Conservation (phyloP, 495 filamentous ascomycete species). For the Penicillium egyptiacum region DNA sequence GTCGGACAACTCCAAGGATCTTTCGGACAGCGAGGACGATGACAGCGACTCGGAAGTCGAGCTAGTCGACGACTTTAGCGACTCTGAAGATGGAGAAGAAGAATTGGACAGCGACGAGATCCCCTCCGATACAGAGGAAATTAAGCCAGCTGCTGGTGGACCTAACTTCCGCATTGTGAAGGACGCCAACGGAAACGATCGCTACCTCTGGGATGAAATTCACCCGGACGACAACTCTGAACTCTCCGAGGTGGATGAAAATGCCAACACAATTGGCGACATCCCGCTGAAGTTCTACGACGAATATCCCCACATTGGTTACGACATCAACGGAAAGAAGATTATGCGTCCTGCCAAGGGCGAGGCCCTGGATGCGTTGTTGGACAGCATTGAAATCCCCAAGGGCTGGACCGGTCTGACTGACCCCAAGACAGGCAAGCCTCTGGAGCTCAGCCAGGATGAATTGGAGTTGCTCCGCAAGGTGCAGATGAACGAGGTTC, state of each 20-base stretch:
- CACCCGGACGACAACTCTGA: constrained; percentile 96
- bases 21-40: constrained; percentile 44
- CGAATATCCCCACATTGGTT: constrained; percentile 95
- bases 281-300: constrained; percentile 96
- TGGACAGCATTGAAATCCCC: constrained; percentile 96
- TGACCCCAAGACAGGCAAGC: constrained; percentile 89
- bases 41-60: constrained; percentile 48
- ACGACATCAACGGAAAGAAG: constrained; percentile 97
- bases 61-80: constrained; percentile 47
- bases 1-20: constrained; percentile 57
- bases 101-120: constrained; percentile 54
- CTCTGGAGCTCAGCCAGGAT: constrained; percentile 79
- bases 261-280: constrained; percentile 88
- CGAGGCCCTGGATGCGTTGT: constrained; percentile 86
- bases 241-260: constrained; percentile 77
- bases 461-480: constrained; percentile 87
- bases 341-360: constrained; percentile 95
- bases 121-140: constrained; percentile 46
- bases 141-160: constrained; percentile 20
- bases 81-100: constrained; percentile 42
- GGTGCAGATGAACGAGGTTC: constrained; percentile 86
- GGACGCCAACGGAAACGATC: constrained; percentile 71
- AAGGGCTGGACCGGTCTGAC: constrained; percentile 97
- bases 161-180: constrained; percentile 52
- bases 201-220: constrained; percentile 83